phyloP scores from a whole-genome alignment of 495 filamentous ascomycete species.

The Penicillium macrosclerotiorum region DNA sequence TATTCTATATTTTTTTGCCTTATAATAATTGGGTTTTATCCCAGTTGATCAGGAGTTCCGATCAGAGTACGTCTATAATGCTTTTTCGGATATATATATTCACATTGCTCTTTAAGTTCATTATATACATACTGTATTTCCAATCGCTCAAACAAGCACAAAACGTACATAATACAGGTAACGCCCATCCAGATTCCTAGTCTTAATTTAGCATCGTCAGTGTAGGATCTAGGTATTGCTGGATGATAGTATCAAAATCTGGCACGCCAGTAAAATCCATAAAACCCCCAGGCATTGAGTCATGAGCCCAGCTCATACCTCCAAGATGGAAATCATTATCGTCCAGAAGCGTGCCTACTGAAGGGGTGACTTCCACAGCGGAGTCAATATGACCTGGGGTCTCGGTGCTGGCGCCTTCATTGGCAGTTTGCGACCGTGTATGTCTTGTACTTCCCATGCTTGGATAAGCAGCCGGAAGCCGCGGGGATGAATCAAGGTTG shows the following conservation, averaged over 20 bases:
- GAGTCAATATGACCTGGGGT: constrained; percentile 7
- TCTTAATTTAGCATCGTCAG: background rate
- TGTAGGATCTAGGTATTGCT: constrained; percentile 29
- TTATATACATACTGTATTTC: too few species aligned
- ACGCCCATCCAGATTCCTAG: background rate
- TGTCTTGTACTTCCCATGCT: background rate
- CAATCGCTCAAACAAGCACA: too few species aligned
- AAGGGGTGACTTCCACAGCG: constrained; percentile 6
- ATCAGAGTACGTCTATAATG: too few species aligned
- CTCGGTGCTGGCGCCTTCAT: background rate
- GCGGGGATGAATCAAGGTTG: constrained; percentile 8
- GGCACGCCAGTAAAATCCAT: constrained; percentile 29
- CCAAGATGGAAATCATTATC: constrained; percentile 11
- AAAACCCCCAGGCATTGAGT: constrained; percentile 26
- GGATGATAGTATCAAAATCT: constrained; percentile 38
- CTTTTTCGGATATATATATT: too few species aligned
- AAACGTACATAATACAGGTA: too few species aligned
- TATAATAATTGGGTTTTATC: too few species aligned
- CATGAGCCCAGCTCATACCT: constrained; percentile 25
- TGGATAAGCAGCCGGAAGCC: background rate
- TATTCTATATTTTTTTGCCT: too few species aligned
- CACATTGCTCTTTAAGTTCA: too few species aligned
- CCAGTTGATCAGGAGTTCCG: too few species aligned
- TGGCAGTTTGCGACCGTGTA: background rate
- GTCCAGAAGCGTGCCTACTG: constrained; percentile 9